Conservation (phyloP, 176 grass and related monocot species). For the Triticum urartu region DNA sequence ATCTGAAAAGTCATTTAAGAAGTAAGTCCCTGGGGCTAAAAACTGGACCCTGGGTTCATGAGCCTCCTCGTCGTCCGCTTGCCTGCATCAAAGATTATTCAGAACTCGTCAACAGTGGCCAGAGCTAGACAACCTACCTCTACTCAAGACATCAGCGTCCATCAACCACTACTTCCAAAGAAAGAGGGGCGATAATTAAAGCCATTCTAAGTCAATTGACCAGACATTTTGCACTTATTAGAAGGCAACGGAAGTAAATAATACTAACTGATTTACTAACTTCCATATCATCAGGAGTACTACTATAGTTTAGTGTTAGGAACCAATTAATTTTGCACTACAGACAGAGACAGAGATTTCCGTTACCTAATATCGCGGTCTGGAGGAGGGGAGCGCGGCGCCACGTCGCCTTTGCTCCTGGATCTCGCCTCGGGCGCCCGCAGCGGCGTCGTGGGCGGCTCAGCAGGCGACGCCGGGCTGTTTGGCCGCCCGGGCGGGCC, state of each 20-base stretch:
- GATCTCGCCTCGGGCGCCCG: conserved; percentile 51
- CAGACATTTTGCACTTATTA: neutral
- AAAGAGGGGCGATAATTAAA: neutral
- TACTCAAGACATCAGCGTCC: neutral
- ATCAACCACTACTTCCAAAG: neutral
- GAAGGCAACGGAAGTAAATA: neutral
- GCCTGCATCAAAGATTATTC: conserved; percentile 39
- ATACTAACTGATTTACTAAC: neutral
- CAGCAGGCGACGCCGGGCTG: conserved; percentile 40
- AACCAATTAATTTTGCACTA: neutral
- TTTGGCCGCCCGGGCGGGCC: conserved; percentile 34
- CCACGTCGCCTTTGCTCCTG: conserved; percentile 14
- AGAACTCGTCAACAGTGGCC: neutral
- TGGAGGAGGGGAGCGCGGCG: neutral
- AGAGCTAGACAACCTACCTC: neutral
- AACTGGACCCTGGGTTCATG: conserved; percentile 50
- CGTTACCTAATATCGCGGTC: conserved; percentile 44
- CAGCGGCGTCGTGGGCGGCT: conserved; percentile 31
- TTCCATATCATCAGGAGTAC: neutral
- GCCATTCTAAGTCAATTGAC: neutral
- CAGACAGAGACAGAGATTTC: neutral
- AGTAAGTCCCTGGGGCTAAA: conserved; percentile 44
- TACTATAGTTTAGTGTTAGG: neutral
- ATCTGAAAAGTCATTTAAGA: conserved; percentile 74
- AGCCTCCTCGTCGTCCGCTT: conserved; percentile 44